These are phyloP conservation scores for Ascochyta clinopodiicola DNA, from an alignment of 2,329 filamentous ascomycete species.

Conservation along the genomic window DNA sequence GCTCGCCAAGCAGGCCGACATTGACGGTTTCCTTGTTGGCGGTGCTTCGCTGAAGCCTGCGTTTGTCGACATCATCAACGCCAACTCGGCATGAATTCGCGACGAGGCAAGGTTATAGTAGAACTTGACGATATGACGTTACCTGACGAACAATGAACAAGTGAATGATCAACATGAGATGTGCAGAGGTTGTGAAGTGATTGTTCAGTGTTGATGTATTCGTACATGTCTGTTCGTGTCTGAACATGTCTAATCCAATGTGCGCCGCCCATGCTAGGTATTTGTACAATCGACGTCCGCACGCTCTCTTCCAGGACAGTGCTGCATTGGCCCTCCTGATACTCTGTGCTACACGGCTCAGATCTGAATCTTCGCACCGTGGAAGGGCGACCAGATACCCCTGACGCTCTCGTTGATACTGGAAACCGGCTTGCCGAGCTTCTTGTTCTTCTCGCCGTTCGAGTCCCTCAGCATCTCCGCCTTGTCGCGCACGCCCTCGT, in stretches of 20 bases:
- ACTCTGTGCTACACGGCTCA: conserved; percentile 8
- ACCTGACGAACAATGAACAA: conserved; percentile 17
- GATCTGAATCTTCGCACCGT: conserved; percentile 57
- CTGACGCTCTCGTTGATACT: conserved; percentile 70
- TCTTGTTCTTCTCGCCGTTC: conserved; percentile 75
- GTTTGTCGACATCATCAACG: conserved; percentile 77
- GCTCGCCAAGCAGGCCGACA: conserved; percentile 88
- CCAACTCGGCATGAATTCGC: conserved; percentile 52
- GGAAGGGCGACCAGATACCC: conserved; percentile 70
- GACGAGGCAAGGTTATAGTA: conserved; percentile 49
- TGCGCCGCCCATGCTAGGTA: conserved; percentile 28
- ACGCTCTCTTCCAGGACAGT: background rate
- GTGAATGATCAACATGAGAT: background rate
- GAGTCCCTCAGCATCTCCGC: conserved; percentile 74
- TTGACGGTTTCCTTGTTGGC: conserved; percentile 97
- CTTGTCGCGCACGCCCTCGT: conserved; percentile 82
- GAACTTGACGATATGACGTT: conserved; percentile 10
- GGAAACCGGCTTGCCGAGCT: conserved; percentile 64
- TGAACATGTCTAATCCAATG: conserved; percentile 23
- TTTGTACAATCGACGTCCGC: conserved; percentile 6
- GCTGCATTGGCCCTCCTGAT: conserved; percentile 12
- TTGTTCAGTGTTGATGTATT: conserved; percentile 20
- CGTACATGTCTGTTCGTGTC: conserved; percentile 33
- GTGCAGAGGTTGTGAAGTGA: background rate
- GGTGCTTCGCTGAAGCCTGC: conserved; percentile 97